These are phyloP conservation scores for Micromonas commoda DNA, from an alignment of 139 green algal genomes.

Conservation along the genomic window DNA sequence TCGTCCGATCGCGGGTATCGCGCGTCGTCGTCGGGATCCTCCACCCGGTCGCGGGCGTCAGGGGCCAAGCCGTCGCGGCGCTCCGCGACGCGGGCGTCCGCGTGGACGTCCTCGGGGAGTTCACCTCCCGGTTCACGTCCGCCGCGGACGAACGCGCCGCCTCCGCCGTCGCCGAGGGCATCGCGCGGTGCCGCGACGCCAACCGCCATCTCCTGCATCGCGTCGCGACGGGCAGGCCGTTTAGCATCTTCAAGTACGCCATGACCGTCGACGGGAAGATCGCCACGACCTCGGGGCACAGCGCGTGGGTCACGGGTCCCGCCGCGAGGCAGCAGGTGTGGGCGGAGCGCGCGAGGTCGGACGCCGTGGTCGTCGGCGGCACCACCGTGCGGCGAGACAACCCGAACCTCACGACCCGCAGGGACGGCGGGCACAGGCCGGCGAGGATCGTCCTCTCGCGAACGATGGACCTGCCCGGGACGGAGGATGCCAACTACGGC, in stretches of 20 bases:
- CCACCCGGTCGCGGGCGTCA: conserved; percentile 71
- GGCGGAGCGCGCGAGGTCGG: conserved; percentile 8
- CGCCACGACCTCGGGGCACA: conserved; percentile 78
- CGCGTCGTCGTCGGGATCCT: conserved; percentile 87
- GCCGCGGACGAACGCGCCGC: background rate
- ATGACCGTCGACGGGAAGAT: conserved; percentile 99
- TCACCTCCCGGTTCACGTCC: background rate
- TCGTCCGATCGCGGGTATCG: conserved; percentile 37
- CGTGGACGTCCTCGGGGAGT: conserved; percentile 57
- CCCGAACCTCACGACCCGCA: conserved; percentile 85
- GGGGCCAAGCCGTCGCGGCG: conserved; percentile 52
- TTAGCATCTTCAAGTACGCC: conserved; percentile 90
- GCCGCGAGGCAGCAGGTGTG: conserved; percentile 6
- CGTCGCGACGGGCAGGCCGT: conserved; percentile 57
- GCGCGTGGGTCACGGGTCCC: conserved; percentile 78
- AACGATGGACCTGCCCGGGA: conserved; percentile 75
- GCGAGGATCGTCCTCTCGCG: conserved; percentile 85
- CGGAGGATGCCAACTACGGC: conserved; percentile 5
- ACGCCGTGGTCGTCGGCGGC: conserved; percentile 23
- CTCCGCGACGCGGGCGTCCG: conserved; percentile 60
- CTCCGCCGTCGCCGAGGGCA: background rate
- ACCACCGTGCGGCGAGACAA: conserved; percentile 76
- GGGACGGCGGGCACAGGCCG: conserved; percentile 75
- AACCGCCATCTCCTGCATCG: conserved; percentile 63
- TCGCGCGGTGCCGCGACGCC: background rate